A percentile compares a stretch with the other conserved stretches of the same genome.
phyloP scores from a whole-genome alignment of 257 asterid species.

The Ophiorrhiza pumila region DNA sequence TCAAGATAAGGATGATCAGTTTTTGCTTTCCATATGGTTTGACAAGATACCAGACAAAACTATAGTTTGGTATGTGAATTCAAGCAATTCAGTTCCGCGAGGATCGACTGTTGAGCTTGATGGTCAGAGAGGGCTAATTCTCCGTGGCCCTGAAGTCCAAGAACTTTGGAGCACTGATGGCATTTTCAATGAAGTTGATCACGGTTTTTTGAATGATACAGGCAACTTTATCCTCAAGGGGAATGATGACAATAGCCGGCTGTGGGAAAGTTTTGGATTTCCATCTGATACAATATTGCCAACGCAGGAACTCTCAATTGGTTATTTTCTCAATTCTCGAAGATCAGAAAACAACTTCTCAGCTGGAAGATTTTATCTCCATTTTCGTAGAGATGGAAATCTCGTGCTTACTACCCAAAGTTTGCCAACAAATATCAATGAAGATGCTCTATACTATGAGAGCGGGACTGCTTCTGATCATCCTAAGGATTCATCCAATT shows the following conservation, averaged over 20 bases:
- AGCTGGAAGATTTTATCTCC: constrained; percentile 41
- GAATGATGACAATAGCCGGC: constrained; percentile 7
- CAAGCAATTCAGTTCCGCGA: constrained; percentile 31
- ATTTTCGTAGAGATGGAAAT: constrained; percentile 31
- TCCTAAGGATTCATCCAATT: constrained; percentile 18
- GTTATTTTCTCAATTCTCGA: constrained; percentile 12
- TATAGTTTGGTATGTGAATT: constrained; percentile 46
- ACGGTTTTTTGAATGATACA: constrained; percentile 46
- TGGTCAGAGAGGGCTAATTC: constrained; percentile 31
- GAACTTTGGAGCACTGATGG: constrained; percentile 23
- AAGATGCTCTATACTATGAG: constrained; percentile 40
- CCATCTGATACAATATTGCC: constrained; percentile 41
- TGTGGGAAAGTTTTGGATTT: constrained; percentile 54
- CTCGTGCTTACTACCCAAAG: constrained; percentile 35
- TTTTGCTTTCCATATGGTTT: constrained; percentile 60
- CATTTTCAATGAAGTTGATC: constrained; percentile 8
- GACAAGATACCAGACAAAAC: constrained; percentile 36
- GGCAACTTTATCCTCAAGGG: constrained; percentile 49
- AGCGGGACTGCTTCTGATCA: constrained; percentile 29
- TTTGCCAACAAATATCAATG: constrained; percentile 11
- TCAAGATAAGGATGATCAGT: constrained; percentile 20
- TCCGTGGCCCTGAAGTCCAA: constrained; percentile 35
- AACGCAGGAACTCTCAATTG: constrained; percentile 16
- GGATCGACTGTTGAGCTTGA: constrained; percentile 41
- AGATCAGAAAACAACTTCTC: constrained; percentile 30